Conservation (phyloP, 1,284 basidiomycete species). For the Sparassis latifolia region DNA sequence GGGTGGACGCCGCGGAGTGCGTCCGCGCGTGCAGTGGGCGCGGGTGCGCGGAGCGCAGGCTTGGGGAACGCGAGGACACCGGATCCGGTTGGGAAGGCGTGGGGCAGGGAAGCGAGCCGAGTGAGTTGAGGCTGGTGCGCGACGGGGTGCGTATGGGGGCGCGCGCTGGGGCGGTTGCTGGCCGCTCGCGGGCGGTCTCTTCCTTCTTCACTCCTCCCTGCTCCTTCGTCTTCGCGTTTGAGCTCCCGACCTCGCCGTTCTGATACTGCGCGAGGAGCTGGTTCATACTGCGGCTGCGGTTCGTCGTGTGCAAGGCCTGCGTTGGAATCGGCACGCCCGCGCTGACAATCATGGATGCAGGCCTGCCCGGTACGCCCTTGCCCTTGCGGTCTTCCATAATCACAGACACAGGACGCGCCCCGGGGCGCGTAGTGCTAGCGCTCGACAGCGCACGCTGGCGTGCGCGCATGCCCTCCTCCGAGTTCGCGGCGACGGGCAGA, state of each 20-base stretch:
- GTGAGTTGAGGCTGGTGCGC: too few relatives aligned
- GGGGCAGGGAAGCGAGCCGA: background rate
- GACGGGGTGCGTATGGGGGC: too few relatives aligned
- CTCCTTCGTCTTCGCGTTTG: too few relatives aligned
- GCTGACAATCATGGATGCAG: background rate
- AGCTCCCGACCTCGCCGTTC: too few relatives aligned
- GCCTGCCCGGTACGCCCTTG: background rate
- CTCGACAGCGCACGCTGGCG: background rate
- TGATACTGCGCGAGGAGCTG: too few relatives aligned
- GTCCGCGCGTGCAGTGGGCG: background rate
- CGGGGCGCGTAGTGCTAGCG: conserved; percentile 1
- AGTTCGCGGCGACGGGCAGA: conserved; percentile 35
- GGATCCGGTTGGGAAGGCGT: too few relatives aligned
- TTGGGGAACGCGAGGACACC: too few relatives aligned
- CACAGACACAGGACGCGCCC: background rate
- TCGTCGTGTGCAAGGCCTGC: background rate
- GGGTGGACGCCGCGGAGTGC: background rate
- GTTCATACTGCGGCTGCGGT: too few relatives aligned
- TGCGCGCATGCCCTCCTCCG: background rate
- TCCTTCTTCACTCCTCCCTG: too few relatives aligned
- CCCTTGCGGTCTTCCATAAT: background rate
- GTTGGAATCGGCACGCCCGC: background rate
- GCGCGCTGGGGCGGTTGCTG: too few relatives aligned
- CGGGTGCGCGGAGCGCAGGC: too few relatives aligned
- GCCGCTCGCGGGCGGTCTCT: too few relatives aligned